These are phyloP conservation scores for Elsinoe australis DNA, from an alignment of 2,329 filamentous ascomycete species.

Conservation along the genomic window DNA sequence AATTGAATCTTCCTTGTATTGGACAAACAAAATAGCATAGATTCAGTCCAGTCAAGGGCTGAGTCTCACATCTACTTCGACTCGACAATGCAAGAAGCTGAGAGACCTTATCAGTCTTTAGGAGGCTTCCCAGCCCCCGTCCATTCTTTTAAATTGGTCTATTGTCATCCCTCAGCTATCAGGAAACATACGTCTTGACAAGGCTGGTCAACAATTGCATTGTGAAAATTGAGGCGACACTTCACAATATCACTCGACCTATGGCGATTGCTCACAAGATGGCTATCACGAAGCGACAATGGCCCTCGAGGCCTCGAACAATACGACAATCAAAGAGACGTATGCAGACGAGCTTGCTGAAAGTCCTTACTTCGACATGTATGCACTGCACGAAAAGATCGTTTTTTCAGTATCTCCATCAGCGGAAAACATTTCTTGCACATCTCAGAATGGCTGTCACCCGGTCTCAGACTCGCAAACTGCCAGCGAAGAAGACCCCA, in stretches of 20 bases:
- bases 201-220: too few species aligned
- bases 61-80: not conserved
- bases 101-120: slow-evolving; percentile 16
- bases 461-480: not conserved
- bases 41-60: not conserved
- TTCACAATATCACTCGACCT: not conserved
- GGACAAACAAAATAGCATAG: too few species aligned
- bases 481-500: slow-evolving; percentile 1
- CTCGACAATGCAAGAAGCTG: slow-evolving; percentile 16
- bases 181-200: not conserved
- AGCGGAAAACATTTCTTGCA: slow-evolving; percentile 3
- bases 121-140: slow-evolving; percentile 17
- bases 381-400: slow-evolving; percentile 15
- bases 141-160: slow-evolving; percentile 7
- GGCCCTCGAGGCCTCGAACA: not conserved
- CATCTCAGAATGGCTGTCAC: slow-evolving; percentile 5
- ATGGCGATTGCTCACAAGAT: not conserved
- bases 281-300: not conserved
- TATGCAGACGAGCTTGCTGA: slow-evolving; percentile 6
- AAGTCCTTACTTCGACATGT: slow-evolving; percentile 15
- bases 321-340: slow-evolving; percentile 10
- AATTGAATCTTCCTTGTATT: too few species aligned
- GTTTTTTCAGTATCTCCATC: slow-evolving; percentile 8
- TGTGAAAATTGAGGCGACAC: too few species aligned
- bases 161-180: not conserved